Percentiles rank a stretch among this genome's conserved stretches.
Conservation (phyloP, 2,329 filamentous ascomycete genomes). For the Ambrosiella cleistominuta region DNA sequence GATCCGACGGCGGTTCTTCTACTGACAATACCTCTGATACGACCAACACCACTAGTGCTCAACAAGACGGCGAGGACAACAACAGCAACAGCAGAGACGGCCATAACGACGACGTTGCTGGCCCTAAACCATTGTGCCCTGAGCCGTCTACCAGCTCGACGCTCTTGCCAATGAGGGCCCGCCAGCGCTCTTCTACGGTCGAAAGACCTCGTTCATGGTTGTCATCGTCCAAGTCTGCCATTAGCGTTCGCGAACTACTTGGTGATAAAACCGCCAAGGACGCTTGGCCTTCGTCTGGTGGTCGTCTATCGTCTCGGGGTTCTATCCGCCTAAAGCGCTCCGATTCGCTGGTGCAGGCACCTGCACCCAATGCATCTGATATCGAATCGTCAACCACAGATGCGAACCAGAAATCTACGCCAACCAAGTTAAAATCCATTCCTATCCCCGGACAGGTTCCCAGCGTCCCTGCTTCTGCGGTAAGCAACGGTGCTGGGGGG, state of each 20-base stretch:
- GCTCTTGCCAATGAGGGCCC: conserved; percentile 16
- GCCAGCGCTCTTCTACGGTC: conserved; percentile 29
- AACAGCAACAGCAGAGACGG: background rate
- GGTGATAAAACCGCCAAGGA: conserved; percentile 14
- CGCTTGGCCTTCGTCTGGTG: background rate
- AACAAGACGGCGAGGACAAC: background rate
- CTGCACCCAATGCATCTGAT: background rate
- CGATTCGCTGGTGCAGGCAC: background rate
- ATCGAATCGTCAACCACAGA: background rate
- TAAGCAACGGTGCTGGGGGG: background rate
- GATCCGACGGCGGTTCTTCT: background rate
- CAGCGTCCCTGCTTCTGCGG: conserved; percentile 2
- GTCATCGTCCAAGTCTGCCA: conserved; percentile 26
- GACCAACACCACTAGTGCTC: background rate
- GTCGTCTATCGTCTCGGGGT: conserved; percentile 1
- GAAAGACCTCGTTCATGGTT: conserved; percentile 37
- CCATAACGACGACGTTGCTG: background rate
- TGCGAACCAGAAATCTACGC: background rate
- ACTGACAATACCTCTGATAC: background rate
- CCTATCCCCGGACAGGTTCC: background rate
- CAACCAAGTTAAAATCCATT: background rate
- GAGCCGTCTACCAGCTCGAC: conserved; percentile 7
- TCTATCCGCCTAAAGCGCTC: conserved; percentile 4
- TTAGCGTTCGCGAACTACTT: conserved; percentile 21
- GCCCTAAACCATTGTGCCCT: conserved; percentile 1